These are phyloP conservation scores for Aspergillus novoparasiticus DNA, from an alignment of 2,329 filamentous ascomycete species.

Conservation along the genomic window DNA sequence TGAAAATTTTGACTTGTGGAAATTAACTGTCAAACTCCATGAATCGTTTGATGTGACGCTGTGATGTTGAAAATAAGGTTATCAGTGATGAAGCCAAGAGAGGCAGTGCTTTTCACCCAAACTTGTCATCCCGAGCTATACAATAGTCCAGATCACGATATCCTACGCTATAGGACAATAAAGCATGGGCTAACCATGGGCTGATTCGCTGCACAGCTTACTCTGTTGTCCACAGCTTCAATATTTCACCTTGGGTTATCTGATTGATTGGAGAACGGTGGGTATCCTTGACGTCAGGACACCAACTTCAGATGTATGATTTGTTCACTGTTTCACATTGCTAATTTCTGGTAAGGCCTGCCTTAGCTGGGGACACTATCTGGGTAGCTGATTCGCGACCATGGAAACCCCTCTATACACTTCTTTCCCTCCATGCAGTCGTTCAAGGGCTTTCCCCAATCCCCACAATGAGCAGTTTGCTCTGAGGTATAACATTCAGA, in stretches of 20 bases:
- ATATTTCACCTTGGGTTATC: neutral
- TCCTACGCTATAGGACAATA: neutral
- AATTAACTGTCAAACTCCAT: neutral
- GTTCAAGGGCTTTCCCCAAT: neutral
- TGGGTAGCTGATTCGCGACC: neutral
- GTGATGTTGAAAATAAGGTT: conserved; percentile 2
- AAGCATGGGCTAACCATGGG: neutral
- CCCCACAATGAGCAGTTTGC: neutral
- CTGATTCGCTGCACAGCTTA: neutral
- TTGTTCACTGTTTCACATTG: neutral
- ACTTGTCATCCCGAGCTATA: neutral
- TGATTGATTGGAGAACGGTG: neutral
- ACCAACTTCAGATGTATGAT: neutral
- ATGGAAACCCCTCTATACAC: neutral
- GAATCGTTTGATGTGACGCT: neutral
- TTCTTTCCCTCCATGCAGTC: neutral
- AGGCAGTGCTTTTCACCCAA: conserved; percentile 2
- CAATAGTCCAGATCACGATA: neutral
- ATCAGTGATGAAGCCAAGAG: neutral
- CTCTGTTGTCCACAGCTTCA: neutral
- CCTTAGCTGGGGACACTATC: neutral
- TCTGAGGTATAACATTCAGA: neutral
- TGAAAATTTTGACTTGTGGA: neutral
- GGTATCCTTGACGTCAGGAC: neutral
- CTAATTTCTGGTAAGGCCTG: neutral